Base-by-base conservation (phyloP, 768 basidiomycete genomes). In the Kwoniella dendrophila region DNA sequence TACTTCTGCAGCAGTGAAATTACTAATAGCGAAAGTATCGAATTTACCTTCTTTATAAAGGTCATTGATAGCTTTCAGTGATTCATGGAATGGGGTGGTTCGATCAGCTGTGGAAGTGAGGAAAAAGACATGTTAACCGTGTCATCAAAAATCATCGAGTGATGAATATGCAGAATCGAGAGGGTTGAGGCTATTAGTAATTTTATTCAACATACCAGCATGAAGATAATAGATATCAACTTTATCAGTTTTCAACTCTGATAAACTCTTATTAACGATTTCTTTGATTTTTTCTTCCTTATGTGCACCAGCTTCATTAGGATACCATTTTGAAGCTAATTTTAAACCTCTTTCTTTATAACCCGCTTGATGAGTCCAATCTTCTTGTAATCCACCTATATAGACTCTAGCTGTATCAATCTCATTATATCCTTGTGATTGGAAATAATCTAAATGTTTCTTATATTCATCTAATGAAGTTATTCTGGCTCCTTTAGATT, bases 241-340 rank as follows among this genome's bases (percentile, higher is more conserved):
- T 20, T 62, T 70, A 22, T 86, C 81, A 4, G 83, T 80, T 69
- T 79, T 83, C 78, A 81, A 81, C 52, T 72, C 83, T 74, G 72
- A 83, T 80, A 82, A 66, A n/a, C 78, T 80, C 29, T 67, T 58
- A 33, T 80, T 66, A 30, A 79, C 64, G 34, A 77, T 68, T 52
- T 76, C 78, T 56, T 82, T 78, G 24, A 84, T 63, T 34, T 80
- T 80, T 69, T 74, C 74, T 4, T 62, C 62, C 49, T 69, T 63
- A 47, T 74, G 72, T 26, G 54, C 40, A 47, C 67, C 59, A 36
- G 80, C 80, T 10, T 63, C 54, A 44, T 63, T 71, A 0, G 86
- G 85, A 62, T 82, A 83, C 18, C 85, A 82, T 72, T 88, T 88
- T 0, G 86, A 87, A 43, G 86, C 85, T 43, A 87, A 77, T 58